These are phyloP conservation scores for Kalmanozyma brasiliensis DNA, from an alignment of 1,284 basidiomycete genomes.

Conservation along the genomic window DNA sequence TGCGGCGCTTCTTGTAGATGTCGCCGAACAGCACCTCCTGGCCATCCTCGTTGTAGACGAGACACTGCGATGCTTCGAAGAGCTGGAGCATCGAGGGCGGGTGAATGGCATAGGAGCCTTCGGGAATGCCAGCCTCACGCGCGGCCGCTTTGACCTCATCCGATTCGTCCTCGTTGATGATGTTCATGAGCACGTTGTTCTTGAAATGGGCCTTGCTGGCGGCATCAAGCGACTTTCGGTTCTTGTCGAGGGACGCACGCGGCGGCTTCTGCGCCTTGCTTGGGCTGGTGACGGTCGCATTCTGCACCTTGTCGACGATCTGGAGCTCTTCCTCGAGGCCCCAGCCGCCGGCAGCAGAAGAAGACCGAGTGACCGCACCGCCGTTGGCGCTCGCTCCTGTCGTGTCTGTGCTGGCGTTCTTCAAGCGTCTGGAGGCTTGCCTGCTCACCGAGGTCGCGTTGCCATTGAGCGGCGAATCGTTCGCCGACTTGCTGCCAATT, in stretches of 20 bases:
- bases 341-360: conserved; percentile 18
- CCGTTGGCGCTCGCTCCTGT: not conserved
- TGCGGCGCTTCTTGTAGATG: conserved; percentile 75
- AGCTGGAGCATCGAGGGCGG: conserved; percentile 69
- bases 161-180: conserved; percentile 37
- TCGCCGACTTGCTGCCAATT: conserved; percentile 9
- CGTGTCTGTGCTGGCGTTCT: conserved; percentile 5
- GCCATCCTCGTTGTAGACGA: conserved; percentile 77
- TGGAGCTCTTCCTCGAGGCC: conserved; percentile 41
- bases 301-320: conserved; percentile 29
- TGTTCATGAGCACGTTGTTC: conserved; percentile 18
- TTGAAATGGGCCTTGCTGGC: conserved; percentile 16
- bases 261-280: conserved; percentile 5
- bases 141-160: conserved; percentile 46
- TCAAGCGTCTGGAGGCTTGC: conserved; percentile 8
- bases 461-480: conserved; percentile 11
- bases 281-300: conserved; percentile 3
- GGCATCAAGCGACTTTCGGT: conserved; percentile 14
- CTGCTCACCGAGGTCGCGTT: conserved; percentile 11
- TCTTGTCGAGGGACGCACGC: conserved; percentile 30
- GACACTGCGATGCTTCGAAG: conserved; percentile 74
- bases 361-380: not conserved
- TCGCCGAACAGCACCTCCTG: conserved; percentile 77
- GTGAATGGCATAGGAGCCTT: conserved; percentile 57
- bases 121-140: conserved; percentile 43